Percentiles rank a stretch among this genome's conserved stretches.
These are phyloP conservation scores for Arthrocladium fulminans DNA, from an alignment of 2,329 filamentous ascomycete genomes.

Conservation along the genomic window DNA sequence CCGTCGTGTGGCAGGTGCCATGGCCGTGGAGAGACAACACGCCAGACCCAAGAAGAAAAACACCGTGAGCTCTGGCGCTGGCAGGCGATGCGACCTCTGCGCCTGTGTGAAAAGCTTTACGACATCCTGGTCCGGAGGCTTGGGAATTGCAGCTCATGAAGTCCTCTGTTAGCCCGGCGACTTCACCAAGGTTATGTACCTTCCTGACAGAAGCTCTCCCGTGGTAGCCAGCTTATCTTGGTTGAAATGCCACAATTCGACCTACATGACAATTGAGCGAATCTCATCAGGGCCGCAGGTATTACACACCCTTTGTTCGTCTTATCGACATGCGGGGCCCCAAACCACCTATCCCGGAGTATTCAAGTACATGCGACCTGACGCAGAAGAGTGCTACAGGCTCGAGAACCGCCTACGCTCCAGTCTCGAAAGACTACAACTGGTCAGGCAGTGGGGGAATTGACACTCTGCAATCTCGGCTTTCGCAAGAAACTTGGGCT, in stretches of 20 bases:
- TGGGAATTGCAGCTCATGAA: not conserved
- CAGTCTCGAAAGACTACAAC: too few species aligned
- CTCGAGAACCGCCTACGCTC: too few species aligned
- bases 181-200: not conserved
- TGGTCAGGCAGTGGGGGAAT: too few species aligned
- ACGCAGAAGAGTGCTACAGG: too few species aligned
- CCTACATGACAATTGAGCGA: too few species aligned
- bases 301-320: too few species aligned
- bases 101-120: not conserved
- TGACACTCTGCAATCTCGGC: too few species aligned
- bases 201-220: not conserved
- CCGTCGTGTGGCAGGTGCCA: conserved; percentile 17
- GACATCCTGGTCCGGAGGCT: not conserved
- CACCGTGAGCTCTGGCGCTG: not conserved
- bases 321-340: too few species aligned
- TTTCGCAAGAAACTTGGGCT: too few species aligned
- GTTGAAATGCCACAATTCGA: not conserved
- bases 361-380: too few species aligned
- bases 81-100: not conserved
- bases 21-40: conserved; percentile 19
- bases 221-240: not conserved
- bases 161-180: not conserved
- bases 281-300: too few species aligned
- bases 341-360: too few species aligned
- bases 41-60: conserved; percentile 9